These are phyloP conservation scores for Umbelopsis sp. DNA, from an alignment of 192 early-diverging fungal genomes.

Conservation along the genomic window DNA sequence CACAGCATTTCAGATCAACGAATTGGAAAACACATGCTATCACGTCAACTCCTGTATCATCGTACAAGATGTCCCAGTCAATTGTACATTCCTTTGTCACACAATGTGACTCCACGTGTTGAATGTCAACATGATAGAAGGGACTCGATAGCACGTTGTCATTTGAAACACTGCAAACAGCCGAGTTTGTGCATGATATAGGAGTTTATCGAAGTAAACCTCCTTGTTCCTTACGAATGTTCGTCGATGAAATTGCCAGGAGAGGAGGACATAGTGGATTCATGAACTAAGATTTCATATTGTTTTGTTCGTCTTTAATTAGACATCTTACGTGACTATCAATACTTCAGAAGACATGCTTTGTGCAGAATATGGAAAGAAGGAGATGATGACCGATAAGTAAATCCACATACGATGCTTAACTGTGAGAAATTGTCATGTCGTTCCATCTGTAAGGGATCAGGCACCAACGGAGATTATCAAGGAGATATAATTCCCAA, in stretches of 20 bases:
- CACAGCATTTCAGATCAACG: not conserved
- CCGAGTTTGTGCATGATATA: not conserved
- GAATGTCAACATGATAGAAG: not conserved
- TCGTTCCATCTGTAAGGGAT: slow-evolving; percentile 16
- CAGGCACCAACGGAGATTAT: not conserved
- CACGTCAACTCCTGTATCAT: not conserved
- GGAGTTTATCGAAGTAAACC: not conserved
- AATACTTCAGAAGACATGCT: too few species aligned
- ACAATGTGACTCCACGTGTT: not conserved
- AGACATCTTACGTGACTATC: not conserved
- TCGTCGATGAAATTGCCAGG: too few species aligned
- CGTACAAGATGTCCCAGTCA: not conserved
- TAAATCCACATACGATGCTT: too few species aligned
- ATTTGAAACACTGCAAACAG: not conserved
- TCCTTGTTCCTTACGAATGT: not conserved
- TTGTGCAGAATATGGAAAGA: too few species aligned
- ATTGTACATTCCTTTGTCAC: not conserved
- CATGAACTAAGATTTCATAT: not conserved
- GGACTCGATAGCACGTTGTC: not conserved
- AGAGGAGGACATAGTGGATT: too few species aligned
- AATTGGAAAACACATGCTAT: not conserved
- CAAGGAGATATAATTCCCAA: not conserved
- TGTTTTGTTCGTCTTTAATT: not conserved
- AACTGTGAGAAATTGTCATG: not conserved
- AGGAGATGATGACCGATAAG: too few species aligned